phyloP scores from a whole-genome alignment of 768 basidiomycete species.

The Suillus hirtellus region DNA sequence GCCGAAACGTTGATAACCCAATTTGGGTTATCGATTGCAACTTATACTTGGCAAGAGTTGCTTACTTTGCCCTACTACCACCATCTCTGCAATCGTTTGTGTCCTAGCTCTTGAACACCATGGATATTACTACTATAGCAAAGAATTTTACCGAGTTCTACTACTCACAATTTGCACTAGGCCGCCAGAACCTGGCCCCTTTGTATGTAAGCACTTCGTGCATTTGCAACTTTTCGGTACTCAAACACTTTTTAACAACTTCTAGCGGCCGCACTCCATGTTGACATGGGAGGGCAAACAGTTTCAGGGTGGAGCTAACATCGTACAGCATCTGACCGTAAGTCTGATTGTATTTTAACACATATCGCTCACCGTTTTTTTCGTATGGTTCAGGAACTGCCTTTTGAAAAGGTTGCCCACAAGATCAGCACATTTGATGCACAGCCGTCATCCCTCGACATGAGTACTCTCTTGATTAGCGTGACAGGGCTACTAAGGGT shows the following conservation, averaged over 20 bases:
- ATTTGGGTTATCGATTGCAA: conserved; percentile 15
- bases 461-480: conserved; percentile 69
- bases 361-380: conserved; percentile 8
- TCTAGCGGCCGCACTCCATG: conserved; percentile 80
- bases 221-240: conserved; percentile 23
- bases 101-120: conserved; percentile 45
- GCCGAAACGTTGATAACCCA: conserved; percentile 15
- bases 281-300: conserved; percentile 74
- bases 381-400: conserved; percentile 51
- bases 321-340: conserved; percentile 77
- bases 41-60: not conserved
- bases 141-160: conserved; percentile 82
- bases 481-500: conserved; percentile 88
- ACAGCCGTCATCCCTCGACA: conserved; percentile 71
- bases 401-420: conserved; percentile 83
- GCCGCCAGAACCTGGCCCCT: conserved; percentile 52
- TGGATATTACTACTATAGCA: conserved; percentile 74
- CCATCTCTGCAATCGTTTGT: conserved; percentile 18
- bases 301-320: conserved; percentile 52
- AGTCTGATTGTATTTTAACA: conserved; percentile 12
- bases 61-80: conserved; percentile 8
- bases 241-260: conserved; percentile 25
- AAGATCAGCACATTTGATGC: conserved; percentile 81
- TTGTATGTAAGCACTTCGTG: conserved; percentile 72
- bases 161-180: conserved; percentile 73